Evolutionary conservation across 129 eudicot species (phyloP).

Genomic region (Saussurea involucrata): DNA sequence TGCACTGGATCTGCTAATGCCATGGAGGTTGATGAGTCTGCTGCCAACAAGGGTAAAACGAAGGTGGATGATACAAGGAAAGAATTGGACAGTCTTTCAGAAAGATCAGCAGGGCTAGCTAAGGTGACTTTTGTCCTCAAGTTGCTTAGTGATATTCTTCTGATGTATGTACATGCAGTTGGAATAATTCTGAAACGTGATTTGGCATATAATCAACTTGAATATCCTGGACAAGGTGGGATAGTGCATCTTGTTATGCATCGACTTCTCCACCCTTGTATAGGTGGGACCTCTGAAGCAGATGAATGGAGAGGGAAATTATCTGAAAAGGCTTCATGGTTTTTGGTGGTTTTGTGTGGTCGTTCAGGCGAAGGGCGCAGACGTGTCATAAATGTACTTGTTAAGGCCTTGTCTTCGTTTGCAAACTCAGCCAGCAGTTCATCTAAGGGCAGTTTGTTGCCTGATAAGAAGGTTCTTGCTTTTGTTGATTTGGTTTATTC

Average conservation of each 20-base stretch:
- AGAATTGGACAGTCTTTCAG: constrained; percentile 49
- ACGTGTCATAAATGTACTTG: constrained; percentile 86
- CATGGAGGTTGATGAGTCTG: constrained; percentile 81
- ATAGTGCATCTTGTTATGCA: constrained; percentile 81
- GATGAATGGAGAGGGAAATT: constrained; percentile 87
- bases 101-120: constrained; percentile 72
- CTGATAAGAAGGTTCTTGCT: constrained; percentile 75
- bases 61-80: constrained; percentile 72
- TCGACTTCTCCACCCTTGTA: constrained; percentile 61
- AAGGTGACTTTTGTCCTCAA: constrained; percentile 87
- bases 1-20: constrained; percentile 37
- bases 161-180: constrained; percentile 93
- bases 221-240: constrained; percentile 67
- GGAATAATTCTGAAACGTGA: constrained; percentile 82
- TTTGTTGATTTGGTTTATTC: constrained; percentile 82
- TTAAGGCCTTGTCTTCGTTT: constrained; percentile 74
- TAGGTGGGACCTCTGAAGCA: constrained; percentile 52
- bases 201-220: constrained; percentile 46
- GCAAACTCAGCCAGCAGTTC: constrained; percentile 56
- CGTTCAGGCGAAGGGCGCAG: constrained; percentile 96
- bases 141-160: constrained; percentile 83
- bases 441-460: constrained; percentile 45
- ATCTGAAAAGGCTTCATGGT: constrained; percentile 96
- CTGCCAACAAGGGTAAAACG: constrained; percentile 74
- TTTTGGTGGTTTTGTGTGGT: constrained; percentile 90